A percentile compares a stretch with the other conserved stretches of the same genome.
Conservation (phyloP, 169 alveolate species). For the Amoebophrya sp. region DNA sequence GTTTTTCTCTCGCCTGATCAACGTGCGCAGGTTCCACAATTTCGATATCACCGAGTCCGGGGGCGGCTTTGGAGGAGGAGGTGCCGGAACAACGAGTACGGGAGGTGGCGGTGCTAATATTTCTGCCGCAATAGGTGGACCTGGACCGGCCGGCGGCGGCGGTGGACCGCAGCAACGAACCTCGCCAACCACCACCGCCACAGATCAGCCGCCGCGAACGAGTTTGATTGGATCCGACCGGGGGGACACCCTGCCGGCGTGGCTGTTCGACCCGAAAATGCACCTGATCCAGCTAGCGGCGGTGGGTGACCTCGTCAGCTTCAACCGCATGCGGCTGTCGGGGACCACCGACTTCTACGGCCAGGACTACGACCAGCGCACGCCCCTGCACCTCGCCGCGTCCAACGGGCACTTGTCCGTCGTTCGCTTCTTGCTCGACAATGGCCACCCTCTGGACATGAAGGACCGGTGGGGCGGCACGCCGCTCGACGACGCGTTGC, state of each 20-base stretch:
- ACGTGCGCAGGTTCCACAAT: neutral
- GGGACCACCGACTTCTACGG: neutral
- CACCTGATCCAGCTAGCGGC: neutral
- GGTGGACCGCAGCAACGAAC: too few species aligned
- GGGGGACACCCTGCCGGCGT: neutral
- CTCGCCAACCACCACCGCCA: too few species aligned
- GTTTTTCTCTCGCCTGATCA: neutral
- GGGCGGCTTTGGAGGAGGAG: neutral
- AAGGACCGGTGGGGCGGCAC: neutral
- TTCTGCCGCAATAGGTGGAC: too few species aligned
- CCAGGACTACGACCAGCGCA: conserved; percentile 31
- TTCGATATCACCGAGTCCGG: neutral
- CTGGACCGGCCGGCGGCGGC: too few species aligned
- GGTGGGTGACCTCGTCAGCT: neutral
- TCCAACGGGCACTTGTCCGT: conserved; percentile 23
- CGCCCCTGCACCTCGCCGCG: conserved; percentile 38
- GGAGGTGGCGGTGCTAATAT: too few species aligned
- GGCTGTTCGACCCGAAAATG: neutral
- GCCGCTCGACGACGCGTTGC: conserved; percentile 30
- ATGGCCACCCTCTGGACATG: conserved; percentile 18
- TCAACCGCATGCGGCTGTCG: neutral
- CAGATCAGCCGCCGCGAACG: neutral
- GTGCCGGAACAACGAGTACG: too few species aligned
- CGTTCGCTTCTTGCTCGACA: conserved; percentile 24
- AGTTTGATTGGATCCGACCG: neutral